Conservation (phyloP, 495 filamentous ascomycete species). For the Neurospora cerealis region DNA sequence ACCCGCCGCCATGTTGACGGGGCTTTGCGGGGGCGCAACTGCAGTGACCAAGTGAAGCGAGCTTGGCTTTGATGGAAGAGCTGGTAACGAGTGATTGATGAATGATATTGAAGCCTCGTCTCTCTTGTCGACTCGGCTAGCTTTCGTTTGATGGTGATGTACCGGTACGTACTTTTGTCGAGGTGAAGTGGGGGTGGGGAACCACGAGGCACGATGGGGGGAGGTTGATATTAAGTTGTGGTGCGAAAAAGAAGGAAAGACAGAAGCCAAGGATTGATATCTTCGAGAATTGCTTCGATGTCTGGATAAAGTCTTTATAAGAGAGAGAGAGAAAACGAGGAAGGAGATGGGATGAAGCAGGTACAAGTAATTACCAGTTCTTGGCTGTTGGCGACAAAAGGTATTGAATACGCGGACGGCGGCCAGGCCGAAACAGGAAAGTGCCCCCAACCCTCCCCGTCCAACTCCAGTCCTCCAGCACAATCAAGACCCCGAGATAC, state of each 20-base stretch:
- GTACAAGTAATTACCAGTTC: neutral
- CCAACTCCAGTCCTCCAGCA: neutral
- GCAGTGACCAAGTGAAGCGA: neutral
- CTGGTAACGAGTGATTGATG: neutral
- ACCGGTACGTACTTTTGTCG: neutral
- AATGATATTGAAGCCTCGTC: neutral
- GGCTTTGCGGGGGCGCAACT: neutral
- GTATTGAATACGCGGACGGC: neutral
- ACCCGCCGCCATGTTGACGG: conserved; percentile 11
- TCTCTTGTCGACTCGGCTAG: neutral
- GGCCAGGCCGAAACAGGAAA: neutral
- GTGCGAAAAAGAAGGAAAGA: neutral
- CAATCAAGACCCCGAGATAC: neutral
- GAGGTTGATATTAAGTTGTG: neutral
- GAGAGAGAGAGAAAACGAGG: neutral
- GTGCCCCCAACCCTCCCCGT: neutral
- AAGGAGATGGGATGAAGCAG: neutral
- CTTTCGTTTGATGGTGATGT: neutral
- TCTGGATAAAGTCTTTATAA: neutral
- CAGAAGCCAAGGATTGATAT: neutral
- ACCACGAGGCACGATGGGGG: neutral
- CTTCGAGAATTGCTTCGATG: neutral
- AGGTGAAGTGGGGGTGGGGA: neutral
- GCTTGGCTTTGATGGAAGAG: neutral
- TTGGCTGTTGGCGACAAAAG: neutral